phyloP scores from a whole-genome alignment of 176 grass and related monocot species.

The Rhynchospora tenuis region DNA sequence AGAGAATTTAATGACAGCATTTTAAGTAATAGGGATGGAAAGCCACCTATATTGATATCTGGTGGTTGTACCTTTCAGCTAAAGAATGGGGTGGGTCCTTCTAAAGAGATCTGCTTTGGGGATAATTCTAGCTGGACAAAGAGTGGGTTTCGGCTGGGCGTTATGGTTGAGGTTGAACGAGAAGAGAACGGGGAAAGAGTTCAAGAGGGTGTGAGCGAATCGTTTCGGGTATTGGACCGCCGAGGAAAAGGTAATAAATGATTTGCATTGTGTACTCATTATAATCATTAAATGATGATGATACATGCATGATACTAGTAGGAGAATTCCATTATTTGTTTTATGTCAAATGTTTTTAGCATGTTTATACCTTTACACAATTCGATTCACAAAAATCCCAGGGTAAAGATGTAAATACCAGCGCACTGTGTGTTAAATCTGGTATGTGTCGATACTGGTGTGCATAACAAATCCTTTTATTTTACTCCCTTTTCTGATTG shows the following conservation, averaged over 20 bases:
- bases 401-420: too few relatives aligned
- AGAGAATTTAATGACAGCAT: background rate
- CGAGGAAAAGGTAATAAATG: background rate
- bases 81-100: background rate
- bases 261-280: background rate
- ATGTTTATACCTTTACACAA: too few relatives aligned
- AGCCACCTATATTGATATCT: background rate
- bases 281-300: background rate
- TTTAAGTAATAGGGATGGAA: background rate
- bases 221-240: background rate
- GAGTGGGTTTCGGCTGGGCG: background rate
- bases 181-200: background rate
- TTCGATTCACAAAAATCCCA: too few relatives aligned
- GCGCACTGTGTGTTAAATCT: too few relatives aligned
- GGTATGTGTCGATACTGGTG: background rate
- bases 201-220: background rate
- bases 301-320: background rate
- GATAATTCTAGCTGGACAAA: slow-evolving; percentile 4
- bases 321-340: background rate
- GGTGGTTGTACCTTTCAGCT: background rate
- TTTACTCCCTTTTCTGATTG: background rate
- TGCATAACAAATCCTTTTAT: background rate
- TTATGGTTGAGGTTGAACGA: background rate
- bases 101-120: background rate
- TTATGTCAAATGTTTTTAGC: too few relatives aligned